Conservation (phyloP, 768 basidiomycete genomes). For the Panaeolus papilionaceus region DNA sequence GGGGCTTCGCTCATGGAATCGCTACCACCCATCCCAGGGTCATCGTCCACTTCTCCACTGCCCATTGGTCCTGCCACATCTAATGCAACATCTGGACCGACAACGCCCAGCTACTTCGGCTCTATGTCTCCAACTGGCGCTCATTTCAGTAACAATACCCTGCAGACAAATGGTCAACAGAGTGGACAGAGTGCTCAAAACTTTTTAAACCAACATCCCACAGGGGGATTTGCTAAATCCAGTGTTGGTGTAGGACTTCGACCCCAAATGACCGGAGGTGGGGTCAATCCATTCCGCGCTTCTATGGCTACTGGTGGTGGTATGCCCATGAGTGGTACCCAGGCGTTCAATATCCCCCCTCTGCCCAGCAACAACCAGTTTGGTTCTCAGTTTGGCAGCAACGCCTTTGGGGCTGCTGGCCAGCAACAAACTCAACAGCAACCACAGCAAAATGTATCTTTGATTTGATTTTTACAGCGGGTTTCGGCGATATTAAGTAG, state of each 20-base stretch:
- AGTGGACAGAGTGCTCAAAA: conserved; percentile 22
- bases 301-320: conserved; percentile 51
- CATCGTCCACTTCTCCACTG: conserved; percentile 55
- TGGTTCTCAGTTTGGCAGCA: conserved; percentile 8
- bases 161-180: conserved; percentile 1
- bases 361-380: conserved; percentile 14
- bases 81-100: conserved; percentile 24
- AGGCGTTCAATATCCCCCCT: conserved; percentile 7
- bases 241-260: conserved; percentile 58
- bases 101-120: conserved; percentile 18
- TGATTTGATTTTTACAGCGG: conserved; percentile 1
- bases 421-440: conserved; percentile 22
- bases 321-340: conserved; percentile 15
- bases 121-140: conserved; percentile 21
- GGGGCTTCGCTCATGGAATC: conserved; percentile 77
- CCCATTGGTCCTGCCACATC: conserved; percentile 28
- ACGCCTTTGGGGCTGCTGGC: conserved; percentile 14
- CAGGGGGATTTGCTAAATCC: conserved; percentile 45
- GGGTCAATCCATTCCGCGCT: conserved; percentile 71
- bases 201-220: conserved; percentile 45
- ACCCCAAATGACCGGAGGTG: conserved; percentile 70
- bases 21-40: conserved; percentile 76
- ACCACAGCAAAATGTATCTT: conserved; percentile 27
- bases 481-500: not conserved
- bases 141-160: conserved; percentile 19